phyloP scores from a whole-genome alignment of 176 grass and related monocot species.

The Echinochloa phyllopogon region DNA sequence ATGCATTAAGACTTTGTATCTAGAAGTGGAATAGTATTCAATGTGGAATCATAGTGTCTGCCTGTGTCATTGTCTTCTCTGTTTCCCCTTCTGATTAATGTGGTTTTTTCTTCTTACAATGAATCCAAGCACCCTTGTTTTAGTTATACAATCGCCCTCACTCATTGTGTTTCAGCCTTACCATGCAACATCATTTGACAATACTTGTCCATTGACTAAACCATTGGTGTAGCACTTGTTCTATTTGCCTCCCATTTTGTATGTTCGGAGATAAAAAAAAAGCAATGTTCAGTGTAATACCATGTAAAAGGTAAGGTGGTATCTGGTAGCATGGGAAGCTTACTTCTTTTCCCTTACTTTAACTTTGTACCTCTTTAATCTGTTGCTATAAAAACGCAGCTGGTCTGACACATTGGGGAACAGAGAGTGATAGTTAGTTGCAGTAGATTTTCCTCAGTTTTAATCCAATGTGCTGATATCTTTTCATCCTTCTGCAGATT shows the following conservation, averaged over 20 bases:
- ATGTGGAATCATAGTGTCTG: background rate
- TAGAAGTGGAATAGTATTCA: background rate
- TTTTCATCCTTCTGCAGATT: constrained; percentile 50
- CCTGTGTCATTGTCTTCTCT: background rate
- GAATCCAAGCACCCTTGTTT: background rate
- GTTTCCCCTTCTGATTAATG: background rate
- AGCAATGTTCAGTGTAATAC: background rate
- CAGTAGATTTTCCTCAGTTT: constrained; percentile 17
- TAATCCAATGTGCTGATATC: background rate
- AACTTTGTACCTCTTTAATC: background rate
- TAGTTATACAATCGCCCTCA: background rate
- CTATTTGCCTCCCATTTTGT: background rate
- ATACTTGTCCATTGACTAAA: background rate
- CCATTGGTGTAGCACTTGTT: background rate
- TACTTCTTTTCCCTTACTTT: background rate
- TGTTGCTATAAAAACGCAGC: background rate
- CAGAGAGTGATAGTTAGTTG: background rate
- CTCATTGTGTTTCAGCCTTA: background rate
- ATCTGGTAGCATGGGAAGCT: background rate
- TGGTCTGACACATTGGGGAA: constrained; percentile 1
- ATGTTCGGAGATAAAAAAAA: background rate
- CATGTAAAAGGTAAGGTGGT: constrained; percentile 1
- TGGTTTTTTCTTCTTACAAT: background rate
- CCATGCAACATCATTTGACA: background rate
- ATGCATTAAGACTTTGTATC: background rate